Base-by-base conservation (phyloP, 441 rosid genomes). In the Eugenia klotzschiana region DNA sequence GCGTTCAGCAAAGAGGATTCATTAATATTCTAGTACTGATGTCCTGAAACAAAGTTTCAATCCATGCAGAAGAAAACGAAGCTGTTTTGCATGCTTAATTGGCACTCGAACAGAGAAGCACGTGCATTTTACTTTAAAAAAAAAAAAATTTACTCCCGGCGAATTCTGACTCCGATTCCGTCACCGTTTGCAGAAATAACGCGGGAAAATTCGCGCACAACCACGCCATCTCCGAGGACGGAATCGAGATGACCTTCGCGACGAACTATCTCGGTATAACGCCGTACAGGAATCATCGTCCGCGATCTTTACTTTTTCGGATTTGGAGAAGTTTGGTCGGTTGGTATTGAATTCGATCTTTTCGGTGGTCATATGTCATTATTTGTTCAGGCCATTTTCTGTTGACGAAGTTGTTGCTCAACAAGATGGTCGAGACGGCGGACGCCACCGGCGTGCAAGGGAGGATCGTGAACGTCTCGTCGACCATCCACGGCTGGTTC, bases 231-330 rank as follows among this genome's bases (percentile, higher is more conserved):
- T 92, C 98, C 2, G 98, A 96, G 84, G 98, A 96, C 86, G 98
- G 97, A 52, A 90, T 94, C 83, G 99, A 96, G 92, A 96, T 96
- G 98, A 94, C 96, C 11, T 93, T 96, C 55, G 98, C 96, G 12
- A 96, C 98, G 64, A 96, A 96, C 86, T 94, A 94, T 84, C 93
- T 94, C 26, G 98, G 99, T 96, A 90, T 1, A 4, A 29, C 56
- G 26, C 11, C 41, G 25, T 23, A 33, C 41, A 29, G 16, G 37
- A 29, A 18, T 16, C 15, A n/a, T 50, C 57, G 4, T n/a, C 77
- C 13, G 14, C 77, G n/a, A 20, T 20, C 25, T 18, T 64, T 64
- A 8, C 46, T 3, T 9, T 69, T 33, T 9, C 3, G 23, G 3
- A 20, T 4, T 20, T 3, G 49, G 49, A 33, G 49, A 2, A 20